Evolutionary conservation across 2,329 filamentous ascomycete species (phyloP), one percentile per base, ranked within the genome.

Genomic region (Colletotrichum musae): DNA sequence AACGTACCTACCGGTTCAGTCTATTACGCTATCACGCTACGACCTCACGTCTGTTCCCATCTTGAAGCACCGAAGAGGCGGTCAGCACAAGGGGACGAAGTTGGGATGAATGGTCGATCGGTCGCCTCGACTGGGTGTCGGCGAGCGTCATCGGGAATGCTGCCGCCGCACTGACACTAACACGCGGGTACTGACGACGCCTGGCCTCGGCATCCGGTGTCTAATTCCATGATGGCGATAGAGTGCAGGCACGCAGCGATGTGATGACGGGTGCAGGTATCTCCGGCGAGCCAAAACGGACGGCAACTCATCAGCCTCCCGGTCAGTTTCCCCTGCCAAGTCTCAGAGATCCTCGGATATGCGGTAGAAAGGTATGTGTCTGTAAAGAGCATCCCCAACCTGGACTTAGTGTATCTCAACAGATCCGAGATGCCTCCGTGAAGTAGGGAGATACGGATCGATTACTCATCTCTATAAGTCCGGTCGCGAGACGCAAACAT

Each of bases 41-140:
- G 32, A 36, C 32, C 32, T 36, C 32, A 36, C 32, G 36, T 6
- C 43, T 50, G 43, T 32, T 51, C 28, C 21, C 43, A 57, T 66
- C 50, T 69, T n/a, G 66, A 43, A 56, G 52, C 28, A 36, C 32
- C 7, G 10, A 56, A 56, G 64, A 60, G 50, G 61, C 50, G 66
- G 62, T 60, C 66, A 69, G 56, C 56, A 18, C 45, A 54, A 54
- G 56, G 51, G 24, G 41, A 43, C 41, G 41, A 43, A 54, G 43
- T 63, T 58, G 64, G 51, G 58, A 63, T 56, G 58, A 51, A 67
- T 28, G 45, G 21, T 6, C 26, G 51, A 52, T 59, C 54, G 54
- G 54, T 6, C 18, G 39, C n/a, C 18, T 16, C 41, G 4, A n/a
- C 28, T 56, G 16, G 43, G 21, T 32, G 41, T 53, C 21, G 21